These are phyloP conservation scores for Sporothrix euskadiensis DNA, from an alignment of 2,329 filamentous ascomycete genomes.

Conservation along the genomic window DNA sequence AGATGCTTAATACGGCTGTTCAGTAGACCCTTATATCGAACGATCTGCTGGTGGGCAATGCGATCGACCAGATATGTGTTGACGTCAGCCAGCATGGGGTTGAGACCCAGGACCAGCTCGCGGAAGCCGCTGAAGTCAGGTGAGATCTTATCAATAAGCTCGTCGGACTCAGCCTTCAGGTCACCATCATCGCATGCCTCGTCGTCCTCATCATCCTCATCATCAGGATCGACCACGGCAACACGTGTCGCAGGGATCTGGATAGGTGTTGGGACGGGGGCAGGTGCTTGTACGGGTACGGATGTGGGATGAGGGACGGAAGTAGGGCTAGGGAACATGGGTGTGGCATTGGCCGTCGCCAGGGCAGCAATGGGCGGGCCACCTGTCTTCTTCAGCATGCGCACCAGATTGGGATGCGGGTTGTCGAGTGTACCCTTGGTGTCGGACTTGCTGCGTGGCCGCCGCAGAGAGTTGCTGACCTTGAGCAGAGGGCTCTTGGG, in stretches of 20 bases:
- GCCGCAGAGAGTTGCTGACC: constrained; percentile 53
- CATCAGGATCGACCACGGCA: constrained; percentile 45
- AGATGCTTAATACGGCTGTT: constrained; percentile 70
- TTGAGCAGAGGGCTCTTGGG: constrained; percentile 55
- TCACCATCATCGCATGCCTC: constrained; percentile 62
- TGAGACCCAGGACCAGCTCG: constrained; percentile 69
- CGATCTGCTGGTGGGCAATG: constrained; percentile 76
- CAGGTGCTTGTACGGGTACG: not conserved
- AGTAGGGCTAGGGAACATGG: constrained; percentile 17
- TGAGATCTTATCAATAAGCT: constrained; percentile 65
- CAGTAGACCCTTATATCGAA: constrained; percentile 76
- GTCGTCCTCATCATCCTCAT: constrained; percentile 60
- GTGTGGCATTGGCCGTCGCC: constrained; percentile 42
- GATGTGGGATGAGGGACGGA: not conserved
- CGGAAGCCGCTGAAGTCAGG: constrained; percentile 77
- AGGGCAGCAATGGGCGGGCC: constrained; percentile 56
- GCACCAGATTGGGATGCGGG: constrained; percentile 48
- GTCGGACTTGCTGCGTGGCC: constrained; percentile 58
- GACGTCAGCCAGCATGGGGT: constrained; percentile 63
- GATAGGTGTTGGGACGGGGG: constrained; percentile 23
- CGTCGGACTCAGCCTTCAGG: constrained; percentile 61
- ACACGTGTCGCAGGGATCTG: constrained; percentile 25
- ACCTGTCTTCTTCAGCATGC: constrained; percentile 54
- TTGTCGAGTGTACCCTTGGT: constrained; percentile 45
- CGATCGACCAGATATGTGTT: constrained; percentile 71